Percentiles rank a stretch among this genome's conserved stretches.
These are phyloP conservation scores for Cryptosporidium felis DNA, from an alignment of 169 alveolate genomes.

Conservation along the genomic window DNA sequence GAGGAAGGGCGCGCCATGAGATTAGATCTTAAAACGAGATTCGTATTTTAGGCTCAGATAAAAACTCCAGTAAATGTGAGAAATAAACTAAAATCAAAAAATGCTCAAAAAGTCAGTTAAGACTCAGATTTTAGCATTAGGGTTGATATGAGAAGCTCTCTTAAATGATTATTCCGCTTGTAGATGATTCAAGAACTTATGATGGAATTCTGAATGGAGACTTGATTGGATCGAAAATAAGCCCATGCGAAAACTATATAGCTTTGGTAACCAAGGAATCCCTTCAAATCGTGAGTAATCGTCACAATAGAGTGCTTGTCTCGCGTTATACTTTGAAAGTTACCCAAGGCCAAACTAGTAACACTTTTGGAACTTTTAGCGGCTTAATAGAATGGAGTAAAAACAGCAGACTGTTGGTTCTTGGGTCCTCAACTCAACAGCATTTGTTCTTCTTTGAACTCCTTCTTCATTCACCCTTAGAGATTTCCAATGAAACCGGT, in stretches of 20 bases:
- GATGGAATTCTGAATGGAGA: constrained; percentile 6
- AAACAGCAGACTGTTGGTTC: constrained; percentile 13
- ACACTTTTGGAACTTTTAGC: not conserved
- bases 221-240: constrained; percentile 25
- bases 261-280: constrained; percentile 16
- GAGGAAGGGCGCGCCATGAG: too few relatives aligned
- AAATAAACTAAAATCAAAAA: too few relatives aligned
- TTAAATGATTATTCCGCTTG: constrained; percentile 36
- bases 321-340: not conserved
- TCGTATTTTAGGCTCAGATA: too few relatives aligned
- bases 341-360: not conserved
- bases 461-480: constrained; percentile 27
- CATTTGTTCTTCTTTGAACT: constrained; percentile 18
- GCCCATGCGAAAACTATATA: constrained; percentile 59
- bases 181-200: constrained; percentile 1
- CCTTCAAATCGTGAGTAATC: constrained; percentile 46
- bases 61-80: too few relatives aligned
- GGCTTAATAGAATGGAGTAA: constrained; percentile 23
- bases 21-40: too few relatives aligned
- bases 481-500: not conserved
- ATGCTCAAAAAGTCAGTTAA: too few relatives aligned
- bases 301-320: constrained; percentile 39
- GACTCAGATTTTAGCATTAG: too few relatives aligned
- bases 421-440: constrained; percentile 13
- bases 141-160: too few relatives aligned